These are phyloP conservation scores for Termitomyces titanicus DNA, from an alignment of 768 basidiomycete genomes.

Conservation along the genomic window DNA sequence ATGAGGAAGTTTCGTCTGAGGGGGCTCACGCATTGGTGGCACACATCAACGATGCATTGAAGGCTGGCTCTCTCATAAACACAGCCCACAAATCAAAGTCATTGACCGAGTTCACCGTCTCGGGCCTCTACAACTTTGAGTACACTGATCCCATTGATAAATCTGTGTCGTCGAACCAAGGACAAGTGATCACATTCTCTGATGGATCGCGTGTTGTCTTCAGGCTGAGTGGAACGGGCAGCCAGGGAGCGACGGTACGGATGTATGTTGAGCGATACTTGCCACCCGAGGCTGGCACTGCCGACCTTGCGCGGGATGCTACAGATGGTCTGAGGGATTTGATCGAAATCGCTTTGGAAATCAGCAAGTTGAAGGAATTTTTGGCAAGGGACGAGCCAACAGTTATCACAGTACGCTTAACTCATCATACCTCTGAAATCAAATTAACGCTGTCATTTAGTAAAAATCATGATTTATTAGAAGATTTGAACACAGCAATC, in stretches of 20 bases:
- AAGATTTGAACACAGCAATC: background rate
- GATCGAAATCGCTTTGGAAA: slow-evolving; percentile 89
- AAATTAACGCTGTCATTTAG: background rate
- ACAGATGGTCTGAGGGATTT: slow-evolving; percentile 90
- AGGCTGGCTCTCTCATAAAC: slow-evolving; percentile 62
- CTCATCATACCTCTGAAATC: background rate
- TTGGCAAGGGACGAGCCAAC: slow-evolving; percentile 88
- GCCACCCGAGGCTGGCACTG: slow-evolving; percentile 60
- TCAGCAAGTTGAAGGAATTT: slow-evolving; percentile 83
- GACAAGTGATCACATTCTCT: slow-evolving; percentile 85
- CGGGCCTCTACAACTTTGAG: slow-evolving; percentile 79
- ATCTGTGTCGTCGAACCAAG: slow-evolving; percentile 92
- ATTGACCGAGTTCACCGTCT: slow-evolving; percentile 70
- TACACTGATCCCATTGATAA: slow-evolving; percentile 99
- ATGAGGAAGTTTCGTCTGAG: slow-evolving; percentile 93
- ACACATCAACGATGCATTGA: slow-evolving; percentile 69
- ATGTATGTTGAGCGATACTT: slow-evolving; percentile 96
- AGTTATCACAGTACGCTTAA: slow-evolving; percentile 81
- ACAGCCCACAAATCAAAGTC: slow-evolving; percentile 65
- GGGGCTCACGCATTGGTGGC: slow-evolving; percentile 86
- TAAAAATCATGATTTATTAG: background rate
- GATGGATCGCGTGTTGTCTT: slow-evolving; percentile 96
- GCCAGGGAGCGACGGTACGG: slow-evolving; percentile 92
- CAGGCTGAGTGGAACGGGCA: slow-evolving; percentile 94
- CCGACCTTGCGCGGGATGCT: slow-evolving; percentile 70